Conservation (phyloP, 352 stramenopile species). For the Phytophthora idaei region DNA sequence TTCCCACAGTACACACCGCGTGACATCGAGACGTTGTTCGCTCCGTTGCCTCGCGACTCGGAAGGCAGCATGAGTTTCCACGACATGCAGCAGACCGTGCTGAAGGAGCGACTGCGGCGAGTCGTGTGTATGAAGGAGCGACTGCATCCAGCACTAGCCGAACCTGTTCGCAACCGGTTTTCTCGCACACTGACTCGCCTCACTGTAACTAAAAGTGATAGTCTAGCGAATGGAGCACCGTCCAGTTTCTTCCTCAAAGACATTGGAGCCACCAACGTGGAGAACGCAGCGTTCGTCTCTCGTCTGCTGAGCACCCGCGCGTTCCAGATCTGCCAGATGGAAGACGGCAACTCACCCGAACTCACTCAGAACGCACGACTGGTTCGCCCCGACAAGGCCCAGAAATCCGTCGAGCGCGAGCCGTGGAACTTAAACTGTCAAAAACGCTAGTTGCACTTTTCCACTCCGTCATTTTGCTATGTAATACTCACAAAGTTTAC, state of each 20-base stretch:
- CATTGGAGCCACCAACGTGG: constrained; percentile 65
- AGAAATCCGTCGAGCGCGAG: constrained; percentile 22
- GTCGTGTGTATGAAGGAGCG: constrained; percentile 78
- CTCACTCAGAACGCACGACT: constrained; percentile 88
- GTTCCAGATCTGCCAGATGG: constrained; percentile 86
- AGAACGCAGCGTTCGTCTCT: constrained; percentile 67
- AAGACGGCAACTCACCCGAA: constrained; percentile 73
- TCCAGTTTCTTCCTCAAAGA: constrained; percentile 80
- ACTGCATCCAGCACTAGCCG: constrained; percentile 53
- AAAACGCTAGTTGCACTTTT: constrained; percentile 12
- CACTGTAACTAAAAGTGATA: constrained; percentile 43
- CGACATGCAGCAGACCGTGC: constrained; percentile 73
- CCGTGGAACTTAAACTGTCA: constrained; percentile 51
- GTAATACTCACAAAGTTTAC: constrained; percentile 2
- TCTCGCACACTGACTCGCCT: constrained; percentile 48
- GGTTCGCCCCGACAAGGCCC: constrained; percentile 52
- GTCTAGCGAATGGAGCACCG: constrained; percentile 40
- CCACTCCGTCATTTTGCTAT: neutral
- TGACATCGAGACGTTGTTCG: constrained; percentile 71
- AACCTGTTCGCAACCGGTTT: constrained; percentile 60
- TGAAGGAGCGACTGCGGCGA: constrained; percentile 64
- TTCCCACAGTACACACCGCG: constrained; percentile 69
- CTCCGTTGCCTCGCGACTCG: constrained; percentile 39
- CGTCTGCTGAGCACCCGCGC: constrained; percentile 77
- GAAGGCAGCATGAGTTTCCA: constrained; percentile 76